These are phyloP conservation scores for Solanum megistacrolobum DNA, from an alignment of 257 asterid genomes.

Conservation along the genomic window DNA sequence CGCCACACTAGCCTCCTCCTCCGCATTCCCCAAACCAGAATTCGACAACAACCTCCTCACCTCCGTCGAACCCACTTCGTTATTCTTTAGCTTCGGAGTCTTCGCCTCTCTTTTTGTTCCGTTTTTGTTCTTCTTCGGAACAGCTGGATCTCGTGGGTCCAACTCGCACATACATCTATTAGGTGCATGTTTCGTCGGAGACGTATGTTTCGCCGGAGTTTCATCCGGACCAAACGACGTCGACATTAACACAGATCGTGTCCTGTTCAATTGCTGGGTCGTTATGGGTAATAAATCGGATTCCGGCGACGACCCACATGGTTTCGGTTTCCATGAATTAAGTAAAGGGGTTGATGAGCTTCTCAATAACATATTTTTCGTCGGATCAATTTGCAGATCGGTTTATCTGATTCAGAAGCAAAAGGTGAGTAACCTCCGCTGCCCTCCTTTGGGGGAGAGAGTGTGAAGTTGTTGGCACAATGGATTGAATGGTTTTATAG, in stretches of 20 bases:
- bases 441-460: not conserved
- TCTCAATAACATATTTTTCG: not conserved
- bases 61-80: not conserved
- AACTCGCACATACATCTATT: not conserved
- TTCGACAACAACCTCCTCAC: slow-evolving; percentile 7
- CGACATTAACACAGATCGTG: not conserved
- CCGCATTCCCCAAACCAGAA: slow-evolving; percentile 20
- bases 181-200: not conserved
- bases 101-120: not conserved
- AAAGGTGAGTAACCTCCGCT: not conserved
- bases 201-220: not conserved
- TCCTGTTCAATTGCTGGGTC: not conserved
- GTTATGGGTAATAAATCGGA: not conserved
- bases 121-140: not conserved
- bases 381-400: not conserved
- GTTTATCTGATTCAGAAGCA: not conserved
- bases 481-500: not conserved
- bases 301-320: slow-evolving; percentile 5
- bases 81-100: not conserved
- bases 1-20: not conserved
- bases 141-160: not conserved
- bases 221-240: not conserved
- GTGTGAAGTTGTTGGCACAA: not conserved
- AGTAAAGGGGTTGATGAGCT: slow-evolving; percentile 8
- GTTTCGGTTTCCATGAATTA: not conserved